Evolutionary conservation across 345 rosid genomes (phyloP), one percentile per base, ranked within the genome.

Genomic region (Crucihimalaya himalaica): DNA sequence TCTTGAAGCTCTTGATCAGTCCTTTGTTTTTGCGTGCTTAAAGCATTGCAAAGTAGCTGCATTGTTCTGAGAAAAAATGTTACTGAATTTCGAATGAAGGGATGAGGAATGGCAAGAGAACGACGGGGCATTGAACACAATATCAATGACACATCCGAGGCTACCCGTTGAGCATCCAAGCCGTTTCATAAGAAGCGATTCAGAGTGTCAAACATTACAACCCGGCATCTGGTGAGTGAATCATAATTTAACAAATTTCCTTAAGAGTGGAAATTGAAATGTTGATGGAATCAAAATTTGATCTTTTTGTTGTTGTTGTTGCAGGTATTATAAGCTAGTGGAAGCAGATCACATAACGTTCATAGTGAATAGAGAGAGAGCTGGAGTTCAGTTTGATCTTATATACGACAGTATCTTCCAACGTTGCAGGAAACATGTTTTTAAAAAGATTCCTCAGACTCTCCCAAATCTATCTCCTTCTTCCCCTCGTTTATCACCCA

Each of bases 61-160:
- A 60, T 25, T 60, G 16, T 4, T 16, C 15, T 58, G 51, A 60
- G 29, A 53, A 19, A 28, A 60, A 13, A 32, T 20, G 46, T 58
- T 46, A 63, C 0, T 10, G 39, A 9, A 34, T 34, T 9, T 27
- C 0, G 8, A 45, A 55, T 75, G 73, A 82, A 96, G 98, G 86
- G 97, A 96, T 78, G 96, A 96, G 70, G 97, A 90, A 52, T 96
- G 99, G 99, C 84, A 75, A 75, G 98, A 96, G 66, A 96, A 96
- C 62, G 99, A 96, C 39, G 98, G 99, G 54, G 98, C 98, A 34
- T 75, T 96, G 75, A 96, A 92, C 88, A 90, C 96, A 13, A 78
- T 96, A 79, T 96, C 99, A 35, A 89, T 93, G 89, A 96, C 98
- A 28, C 93, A 92, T 79, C 99, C 99, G 18, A 90, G 89, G 50